A percentile compares a stretch with the other conserved stretches of the same genome.
Conservation (phyloP, 345 rosid genomes). For the Carallia brachiata region DNA sequence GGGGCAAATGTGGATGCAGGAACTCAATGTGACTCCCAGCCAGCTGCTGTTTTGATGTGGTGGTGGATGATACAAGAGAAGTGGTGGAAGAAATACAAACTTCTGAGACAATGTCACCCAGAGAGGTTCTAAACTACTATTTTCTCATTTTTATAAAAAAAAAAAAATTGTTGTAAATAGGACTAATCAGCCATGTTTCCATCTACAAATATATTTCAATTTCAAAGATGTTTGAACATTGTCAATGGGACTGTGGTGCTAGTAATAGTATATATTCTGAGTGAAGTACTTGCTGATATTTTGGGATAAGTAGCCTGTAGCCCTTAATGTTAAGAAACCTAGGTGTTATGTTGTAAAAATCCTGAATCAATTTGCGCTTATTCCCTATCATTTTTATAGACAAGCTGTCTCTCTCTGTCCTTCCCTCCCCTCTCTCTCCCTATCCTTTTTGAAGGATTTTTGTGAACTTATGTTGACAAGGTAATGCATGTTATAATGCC, state of each 20-base stretch:
- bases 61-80: constrained; percentile 17
- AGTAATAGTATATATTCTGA: too few relatives aligned
- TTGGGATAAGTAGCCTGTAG: too few relatives aligned
- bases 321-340: too few relatives aligned
- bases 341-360: background rate
- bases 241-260: too few relatives aligned
- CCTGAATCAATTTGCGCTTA: background rate
- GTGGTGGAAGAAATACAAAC: constrained; percentile 8
- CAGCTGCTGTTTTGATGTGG: constrained; percentile 9
- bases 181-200: background rate
- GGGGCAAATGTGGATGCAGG: constrained; percentile 2
- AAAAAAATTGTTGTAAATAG: background rate
- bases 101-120: constrained; percentile 4
- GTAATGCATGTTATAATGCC: too few relatives aligned
- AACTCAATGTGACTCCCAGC: constrained; percentile 14
- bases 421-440: too few relatives aligned
- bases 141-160: background rate
- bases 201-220: too few relatives aligned
- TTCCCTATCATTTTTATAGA: background rate
- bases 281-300: too few relatives aligned
- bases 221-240: too few relatives aligned
- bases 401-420: background rate
- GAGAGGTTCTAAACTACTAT: constrained; percentile 14
- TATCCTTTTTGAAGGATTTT: too few relatives aligned
- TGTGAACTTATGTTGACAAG: too few relatives aligned